A percentile compares a stretch with the other conserved stretches of the same genome.
Conservation (phyloP, 2,329 filamentous ascomycete genomes). For the Phialophora chinensis region DNA sequence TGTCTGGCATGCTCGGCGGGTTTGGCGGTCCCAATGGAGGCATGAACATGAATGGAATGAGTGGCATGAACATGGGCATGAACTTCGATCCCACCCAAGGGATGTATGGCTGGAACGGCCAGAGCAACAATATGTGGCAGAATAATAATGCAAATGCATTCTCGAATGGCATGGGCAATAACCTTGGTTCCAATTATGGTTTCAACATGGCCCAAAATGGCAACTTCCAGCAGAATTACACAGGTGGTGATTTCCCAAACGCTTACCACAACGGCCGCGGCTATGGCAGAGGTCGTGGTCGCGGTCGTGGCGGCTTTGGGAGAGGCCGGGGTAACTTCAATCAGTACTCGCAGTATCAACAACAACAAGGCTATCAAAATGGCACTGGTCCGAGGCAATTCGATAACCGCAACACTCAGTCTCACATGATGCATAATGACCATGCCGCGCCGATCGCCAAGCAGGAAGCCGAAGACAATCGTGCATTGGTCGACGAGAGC, state of each 20-base stretch:
- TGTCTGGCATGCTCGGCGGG: constrained; percentile 55
- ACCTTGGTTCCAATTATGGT: constrained; percentile 79
- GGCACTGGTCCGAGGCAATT: constrained; percentile 31
- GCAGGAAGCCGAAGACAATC: constrained; percentile 28
- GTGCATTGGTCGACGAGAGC: constrained; percentile 21
- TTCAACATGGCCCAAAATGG: constrained; percentile 78
- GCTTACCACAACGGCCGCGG: constrained; percentile 75
- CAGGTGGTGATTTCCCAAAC: constrained; percentile 65
- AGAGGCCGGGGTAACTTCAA: constrained; percentile 46
- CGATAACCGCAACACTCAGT: constrained; percentile 25
- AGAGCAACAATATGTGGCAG: constrained; percentile 76
- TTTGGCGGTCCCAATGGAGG: constrained; percentile 65
- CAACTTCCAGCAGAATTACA: constrained; percentile 71
- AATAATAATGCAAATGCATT: constrained; percentile 87
- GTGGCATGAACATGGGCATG: constrained; percentile 79
- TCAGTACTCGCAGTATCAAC: constrained; percentile 45
- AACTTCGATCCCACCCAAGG: constrained; percentile 58
- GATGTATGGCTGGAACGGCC: constrained; percentile 79
- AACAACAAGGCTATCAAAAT: constrained; percentile 39
- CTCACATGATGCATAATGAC: constrained; percentile 16
- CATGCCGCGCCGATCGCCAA: constrained; percentile 28
- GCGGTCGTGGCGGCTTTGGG: constrained; percentile 62
- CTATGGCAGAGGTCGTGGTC: constrained; percentile 69
- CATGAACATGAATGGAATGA: constrained; percentile 93
- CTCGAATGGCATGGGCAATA: constrained; percentile 76